phyloP scores from a whole-genome alignment of 1,139 yeast species.

The Diutina mesorugosa region DNA sequence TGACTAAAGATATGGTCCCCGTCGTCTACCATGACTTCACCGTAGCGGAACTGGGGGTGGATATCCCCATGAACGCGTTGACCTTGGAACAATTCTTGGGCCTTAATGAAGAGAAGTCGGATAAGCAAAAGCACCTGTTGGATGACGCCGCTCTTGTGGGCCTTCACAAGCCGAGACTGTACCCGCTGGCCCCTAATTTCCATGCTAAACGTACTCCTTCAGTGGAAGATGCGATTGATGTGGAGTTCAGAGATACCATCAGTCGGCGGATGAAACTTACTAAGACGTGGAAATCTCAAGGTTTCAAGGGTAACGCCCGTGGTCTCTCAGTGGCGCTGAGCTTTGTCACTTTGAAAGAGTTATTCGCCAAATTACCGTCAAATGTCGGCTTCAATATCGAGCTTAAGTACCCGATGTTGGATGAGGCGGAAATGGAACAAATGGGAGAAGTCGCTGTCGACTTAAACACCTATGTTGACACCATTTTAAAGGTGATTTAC shows the following conservation, averaged over 20 bases:
- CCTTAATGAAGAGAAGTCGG: conserved; percentile 26
- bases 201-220: conserved; percentile 6
- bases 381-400: conserved; percentile 91
- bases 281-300: conserved; percentile 74
- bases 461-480: conserved; percentile 76
- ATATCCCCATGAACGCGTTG: conserved; percentile 88
- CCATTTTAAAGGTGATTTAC: conserved; percentile 69
- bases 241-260: conserved; percentile 25
- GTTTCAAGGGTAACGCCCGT: conserved; percentile 83
- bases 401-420: conserved; percentile 90
- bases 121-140: conserved; percentile 9
- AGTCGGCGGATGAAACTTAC: conserved; percentile 73
- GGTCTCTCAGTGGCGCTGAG: conserved; percentile 87
- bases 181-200: conserved; percentile 20
- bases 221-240: conserved; percentile 22
- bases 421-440: conserved; percentile 81
- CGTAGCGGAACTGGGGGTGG: conserved; percentile 93
- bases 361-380: conserved; percentile 69
- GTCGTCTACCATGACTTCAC: conserved; percentile 92
- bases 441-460: conserved; percentile 82
- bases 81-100: conserved; percentile 83
- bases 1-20: conserved; percentile 87
- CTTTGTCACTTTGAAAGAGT: conserved; percentile 78
- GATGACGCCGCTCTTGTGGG: conserved; percentile 27
- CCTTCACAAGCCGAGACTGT: conserved; percentile 24